These are phyloP conservation scores for Elymus sibiricus DNA, from an alignment of 176 grass and related monocot species.

Conservation along the genomic window DNA sequence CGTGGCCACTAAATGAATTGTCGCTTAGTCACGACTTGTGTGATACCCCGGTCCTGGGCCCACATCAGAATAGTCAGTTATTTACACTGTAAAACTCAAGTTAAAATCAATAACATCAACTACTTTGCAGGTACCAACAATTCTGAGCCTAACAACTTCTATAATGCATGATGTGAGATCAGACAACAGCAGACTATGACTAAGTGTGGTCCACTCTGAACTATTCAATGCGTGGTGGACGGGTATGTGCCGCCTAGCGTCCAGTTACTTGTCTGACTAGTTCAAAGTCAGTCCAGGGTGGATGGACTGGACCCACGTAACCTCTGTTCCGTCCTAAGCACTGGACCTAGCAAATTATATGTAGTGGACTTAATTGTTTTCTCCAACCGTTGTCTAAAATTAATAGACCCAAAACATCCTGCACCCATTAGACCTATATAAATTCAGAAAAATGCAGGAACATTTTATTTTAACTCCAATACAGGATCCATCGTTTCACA, in stretches of 20 bases:
- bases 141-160: not conserved
- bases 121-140: not conserved
- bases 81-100: not conserved
- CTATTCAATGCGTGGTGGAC: not conserved
- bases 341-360: not conserved
- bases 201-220: not conserved
- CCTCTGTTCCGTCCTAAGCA: not conserved
- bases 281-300: slow-evolving; percentile 1
- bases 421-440: not conserved
- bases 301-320: not conserved
- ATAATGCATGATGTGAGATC: slow-evolving; percentile 13
- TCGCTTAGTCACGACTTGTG: not conserved
- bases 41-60: not conserved
- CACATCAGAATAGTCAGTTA: not conserved
- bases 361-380: not conserved
- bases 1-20: not conserved
- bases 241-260: not conserved
- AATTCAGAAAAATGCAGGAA: not conserved
- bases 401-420: not conserved
- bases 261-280: not conserved
- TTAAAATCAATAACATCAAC: not conserved
- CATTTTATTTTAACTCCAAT: too few relatives aligned
- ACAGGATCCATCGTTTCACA: not conserved
- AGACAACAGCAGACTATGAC: not conserved
- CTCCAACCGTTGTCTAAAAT: not conserved